phyloP scores from a whole-genome alignment of 2,329 filamentous ascomycete genomes.

The Zasmidium citrigriseum region DNA sequence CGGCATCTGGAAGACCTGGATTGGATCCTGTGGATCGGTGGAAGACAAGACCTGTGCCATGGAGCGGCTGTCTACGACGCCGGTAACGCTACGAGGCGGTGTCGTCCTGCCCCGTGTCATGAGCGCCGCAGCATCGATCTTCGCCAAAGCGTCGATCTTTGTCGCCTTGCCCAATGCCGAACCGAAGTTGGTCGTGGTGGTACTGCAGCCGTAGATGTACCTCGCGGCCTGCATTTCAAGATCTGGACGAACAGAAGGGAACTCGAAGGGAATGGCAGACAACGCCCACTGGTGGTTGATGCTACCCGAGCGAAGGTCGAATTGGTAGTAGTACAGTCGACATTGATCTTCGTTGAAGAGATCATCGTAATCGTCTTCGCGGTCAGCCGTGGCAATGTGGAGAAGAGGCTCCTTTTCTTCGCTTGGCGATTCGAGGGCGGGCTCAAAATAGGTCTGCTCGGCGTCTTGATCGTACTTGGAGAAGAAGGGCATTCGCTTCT shows the following conservation, averaged over 20 bases:
- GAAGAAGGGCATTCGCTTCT: conserved; percentile 48
- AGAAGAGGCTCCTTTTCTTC: conserved; percentile 34
- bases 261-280: conserved; percentile 67
- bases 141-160: conserved; percentile 67
- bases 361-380: conserved; percentile 14
- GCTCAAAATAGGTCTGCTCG: conserved; percentile 26
- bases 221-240: conserved; percentile 58
- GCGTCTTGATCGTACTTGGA: conserved; percentile 44
- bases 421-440: conserved; percentile 26
- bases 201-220: conserved; percentile 70
- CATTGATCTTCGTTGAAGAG: conserved; percentile 64
- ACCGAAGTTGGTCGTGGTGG: conserved; percentile 57
- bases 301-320: conserved; percentile 45
- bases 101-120: conserved; percentile 53
- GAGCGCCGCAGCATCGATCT: conserved; percentile 58
- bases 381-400: conserved; percentile 11
- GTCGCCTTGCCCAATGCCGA: conserved; percentile 63
- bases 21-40: conserved; percentile 45
- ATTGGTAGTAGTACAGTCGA: conserved; percentile 69
- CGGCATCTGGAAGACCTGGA: conserved; percentile 64
- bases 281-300: conserved; percentile 67
- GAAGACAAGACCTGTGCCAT: conserved; percentile 55
- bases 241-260: conserved; percentile 60
- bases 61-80: conserved; percentile 62
- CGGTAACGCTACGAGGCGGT: conserved; percentile 49